Conservation (phyloP, 371 early-diverging fungal genomes). For the Lichtheimia corymbifera region DNA sequence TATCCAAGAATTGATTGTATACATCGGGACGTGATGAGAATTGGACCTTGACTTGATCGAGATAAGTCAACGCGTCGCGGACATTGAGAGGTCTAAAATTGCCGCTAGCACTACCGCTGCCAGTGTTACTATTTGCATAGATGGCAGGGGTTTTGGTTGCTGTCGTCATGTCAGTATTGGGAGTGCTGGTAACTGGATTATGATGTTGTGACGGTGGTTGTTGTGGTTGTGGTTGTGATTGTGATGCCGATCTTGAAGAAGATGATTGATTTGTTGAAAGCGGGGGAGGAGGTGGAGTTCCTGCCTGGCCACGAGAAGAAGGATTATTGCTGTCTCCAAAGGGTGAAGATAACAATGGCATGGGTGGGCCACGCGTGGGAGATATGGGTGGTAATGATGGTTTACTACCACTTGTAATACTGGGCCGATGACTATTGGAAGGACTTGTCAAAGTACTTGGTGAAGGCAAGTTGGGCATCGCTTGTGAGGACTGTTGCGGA, state of each 20-base stretch:
- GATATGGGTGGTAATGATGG: conserved; percentile 11
- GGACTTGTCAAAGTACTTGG: conserved; percentile 6
- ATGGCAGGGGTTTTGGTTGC: background rate
- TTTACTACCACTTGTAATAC: conserved; percentile 3
- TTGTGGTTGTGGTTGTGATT: conserved; percentile 1
- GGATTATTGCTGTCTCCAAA: background rate
- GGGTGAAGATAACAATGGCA: conserved; percentile 3
- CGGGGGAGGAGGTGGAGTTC: conserved; percentile 11
- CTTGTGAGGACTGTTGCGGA: conserved; percentile 5
- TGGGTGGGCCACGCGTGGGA: conserved; percentile 9
- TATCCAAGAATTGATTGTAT: conserved; percentile 97
- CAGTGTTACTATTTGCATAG: background rate
- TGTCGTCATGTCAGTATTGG: background rate
- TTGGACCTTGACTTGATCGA: conserved; percentile 96
- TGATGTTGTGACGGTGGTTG: conserved; percentile 1
- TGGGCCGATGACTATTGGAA: background rate
- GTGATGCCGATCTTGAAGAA: conserved; percentile 2
- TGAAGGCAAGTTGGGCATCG: conserved; percentile 10
- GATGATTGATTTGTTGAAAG: background rate
- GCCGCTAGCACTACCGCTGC: conserved; percentile 2
- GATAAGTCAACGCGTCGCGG: conserved; percentile 94
- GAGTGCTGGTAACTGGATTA: background rate
- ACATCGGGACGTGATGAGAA: conserved; percentile 93
- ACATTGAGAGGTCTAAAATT: conserved; percentile 60
- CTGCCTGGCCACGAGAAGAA: conserved; percentile 1